Conservation (phyloP, 495 filamentous ascomycete genomes). For the Aspergillus affinis region DNA sequence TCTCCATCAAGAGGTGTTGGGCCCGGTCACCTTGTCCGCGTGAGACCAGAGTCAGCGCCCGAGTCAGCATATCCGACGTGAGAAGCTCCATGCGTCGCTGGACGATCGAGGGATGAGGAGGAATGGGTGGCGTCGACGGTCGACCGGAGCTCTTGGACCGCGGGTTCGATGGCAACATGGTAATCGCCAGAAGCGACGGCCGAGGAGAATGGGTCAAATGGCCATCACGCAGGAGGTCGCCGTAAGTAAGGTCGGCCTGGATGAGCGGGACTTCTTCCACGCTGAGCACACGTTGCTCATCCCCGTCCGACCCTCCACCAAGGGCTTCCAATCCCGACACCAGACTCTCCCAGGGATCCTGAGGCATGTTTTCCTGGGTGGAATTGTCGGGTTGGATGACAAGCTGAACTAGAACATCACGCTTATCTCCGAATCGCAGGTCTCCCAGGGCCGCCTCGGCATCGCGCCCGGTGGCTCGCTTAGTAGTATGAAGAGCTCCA, state of each 20-base stretch:
- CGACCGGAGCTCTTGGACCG: slow-evolving; percentile 57
- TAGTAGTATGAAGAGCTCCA: slow-evolving; percentile 93
- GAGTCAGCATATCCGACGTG: slow-evolving; percentile 96
- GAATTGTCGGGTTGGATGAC: slow-evolving; percentile 88
- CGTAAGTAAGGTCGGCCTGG: slow-evolving; percentile 91
- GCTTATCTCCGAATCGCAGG: slow-evolving; percentile 94
- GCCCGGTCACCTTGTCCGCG: slow-evolving; percentile 91
- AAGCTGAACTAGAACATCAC: slow-evolving; percentile 93
- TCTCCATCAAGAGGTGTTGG: slow-evolving; percentile 87
- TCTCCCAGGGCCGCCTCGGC: slow-evolving; percentile 93
- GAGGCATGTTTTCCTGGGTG: slow-evolving; percentile 81
- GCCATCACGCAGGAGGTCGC: slow-evolving; percentile 91
- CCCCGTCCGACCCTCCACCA: slow-evolving; percentile 84
- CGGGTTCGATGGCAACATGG: slow-evolving; percentile 82
- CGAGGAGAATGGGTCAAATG: slow-evolving; percentile 83
- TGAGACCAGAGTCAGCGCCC: slow-evolving; percentile 87
- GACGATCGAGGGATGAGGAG: slow-evolving; percentile 92
- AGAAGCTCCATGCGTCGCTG: slow-evolving; percentile 97
- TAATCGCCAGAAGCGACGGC: slow-evolving; percentile 93
- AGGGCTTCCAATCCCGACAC: slow-evolving; percentile 94
- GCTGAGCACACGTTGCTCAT: slow-evolving; percentile 79
- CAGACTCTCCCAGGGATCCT: slow-evolving; percentile 96
- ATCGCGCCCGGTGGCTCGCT: slow-evolving; percentile 94
- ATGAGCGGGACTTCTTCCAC: slow-evolving; percentile 96
- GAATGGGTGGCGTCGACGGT: slow-evolving; percentile 78